Evolutionary conservation across 768 basidiomycete genomes (phyloP).

Genomic region (Infundibulicybe gibba): DNA sequence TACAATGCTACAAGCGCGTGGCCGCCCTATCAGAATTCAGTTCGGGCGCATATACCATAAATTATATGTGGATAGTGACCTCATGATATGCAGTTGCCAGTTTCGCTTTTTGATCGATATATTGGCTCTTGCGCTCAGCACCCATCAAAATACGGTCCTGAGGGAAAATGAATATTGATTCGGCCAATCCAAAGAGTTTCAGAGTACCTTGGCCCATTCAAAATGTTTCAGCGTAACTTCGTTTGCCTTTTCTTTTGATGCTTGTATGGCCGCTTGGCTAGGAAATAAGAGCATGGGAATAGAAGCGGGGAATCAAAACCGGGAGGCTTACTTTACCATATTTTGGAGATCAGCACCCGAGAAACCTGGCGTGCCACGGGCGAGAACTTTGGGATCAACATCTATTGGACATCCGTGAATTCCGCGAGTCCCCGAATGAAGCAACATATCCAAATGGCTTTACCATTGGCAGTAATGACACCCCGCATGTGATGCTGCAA

Average conservation of each 20-base stretch:
- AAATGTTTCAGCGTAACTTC: constrained; percentile 80
- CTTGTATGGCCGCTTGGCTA: constrained; percentile 91
- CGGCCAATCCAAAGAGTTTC: not conserved
- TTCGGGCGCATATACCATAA: constrained; percentile 2
- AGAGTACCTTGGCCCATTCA: constrained; percentile 93
- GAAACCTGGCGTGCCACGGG: constrained; percentile 93
- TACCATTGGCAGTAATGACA: constrained; percentile 61
- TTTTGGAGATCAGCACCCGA: constrained; percentile 97
- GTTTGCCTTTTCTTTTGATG: constrained; percentile 76
- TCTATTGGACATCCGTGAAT: constrained; percentile 33
- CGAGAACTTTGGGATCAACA: constrained; percentile 84
- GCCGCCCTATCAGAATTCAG: constrained; percentile 53
- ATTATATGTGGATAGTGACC: constrained; percentile 30
- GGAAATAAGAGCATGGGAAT: constrained; percentile 6
- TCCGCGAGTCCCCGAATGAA: constrained; percentile 4
- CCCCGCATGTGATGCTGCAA: constrained; percentile 87
- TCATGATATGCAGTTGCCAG: constrained; percentile 96
- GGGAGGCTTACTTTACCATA: constrained; percentile 78
- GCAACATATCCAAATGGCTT: constrained; percentile 8
- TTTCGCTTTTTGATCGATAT: constrained; percentile 84
- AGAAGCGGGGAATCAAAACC: not conserved
- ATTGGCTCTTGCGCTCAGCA: constrained; percentile 87
- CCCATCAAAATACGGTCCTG: constrained; percentile 97
- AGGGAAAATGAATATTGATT: not conserved
- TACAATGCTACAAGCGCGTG: constrained; percentile 94